These are phyloP conservation scores for Claviceps spartinae DNA, from an alignment of 2,329 filamentous ascomycete species.

Conservation along the genomic window DNA sequence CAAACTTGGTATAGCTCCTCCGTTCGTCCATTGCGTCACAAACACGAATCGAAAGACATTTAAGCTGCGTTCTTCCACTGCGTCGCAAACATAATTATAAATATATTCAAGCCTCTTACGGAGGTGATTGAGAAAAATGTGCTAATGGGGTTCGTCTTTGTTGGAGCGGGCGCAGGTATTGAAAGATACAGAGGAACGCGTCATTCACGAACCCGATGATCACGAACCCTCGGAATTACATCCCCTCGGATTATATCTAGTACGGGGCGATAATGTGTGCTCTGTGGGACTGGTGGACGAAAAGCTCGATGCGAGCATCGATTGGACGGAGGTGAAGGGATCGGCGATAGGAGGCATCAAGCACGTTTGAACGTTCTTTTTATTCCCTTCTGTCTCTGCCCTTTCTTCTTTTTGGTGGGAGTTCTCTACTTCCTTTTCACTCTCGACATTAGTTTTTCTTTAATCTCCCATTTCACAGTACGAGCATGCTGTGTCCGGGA, in stretches of 20 bases:
- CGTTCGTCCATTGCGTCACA: background rate
- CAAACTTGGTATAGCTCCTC: constrained; percentile 53
- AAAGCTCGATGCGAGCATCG: constrained; percentile 73
- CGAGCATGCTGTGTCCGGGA: background rate
- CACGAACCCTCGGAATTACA: constrained; percentile 68
- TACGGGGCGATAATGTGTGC: constrained; percentile 89
- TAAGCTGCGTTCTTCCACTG: background rate
- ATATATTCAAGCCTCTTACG: too few relatives aligned
- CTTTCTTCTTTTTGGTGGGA: background rate
- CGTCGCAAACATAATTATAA: too few relatives aligned
- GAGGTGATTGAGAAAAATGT: background rate
- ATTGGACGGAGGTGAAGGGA: constrained; percentile 85
- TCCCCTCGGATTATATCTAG: constrained; percentile 76
- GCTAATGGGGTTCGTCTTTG: background rate
- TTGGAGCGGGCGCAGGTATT: constrained; percentile 44
- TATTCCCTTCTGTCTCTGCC: background rate
- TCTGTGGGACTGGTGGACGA: constrained; percentile 84
- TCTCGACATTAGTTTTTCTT: background rate
- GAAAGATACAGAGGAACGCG: constrained; percentile 69
- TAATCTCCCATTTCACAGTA: background rate
- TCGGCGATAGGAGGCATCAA: constrained; percentile 74
- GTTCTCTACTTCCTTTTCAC: background rate
- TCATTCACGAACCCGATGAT: constrained; percentile 78
- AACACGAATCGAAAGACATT: background rate
- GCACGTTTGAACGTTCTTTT: constrained; percentile 36